Percentiles rank a stretch among this genome's conserved stretches.
Evolutionary conservation across 345 rosid species (phyloP).

Genomic region (Murraya paniculata): DNA sequence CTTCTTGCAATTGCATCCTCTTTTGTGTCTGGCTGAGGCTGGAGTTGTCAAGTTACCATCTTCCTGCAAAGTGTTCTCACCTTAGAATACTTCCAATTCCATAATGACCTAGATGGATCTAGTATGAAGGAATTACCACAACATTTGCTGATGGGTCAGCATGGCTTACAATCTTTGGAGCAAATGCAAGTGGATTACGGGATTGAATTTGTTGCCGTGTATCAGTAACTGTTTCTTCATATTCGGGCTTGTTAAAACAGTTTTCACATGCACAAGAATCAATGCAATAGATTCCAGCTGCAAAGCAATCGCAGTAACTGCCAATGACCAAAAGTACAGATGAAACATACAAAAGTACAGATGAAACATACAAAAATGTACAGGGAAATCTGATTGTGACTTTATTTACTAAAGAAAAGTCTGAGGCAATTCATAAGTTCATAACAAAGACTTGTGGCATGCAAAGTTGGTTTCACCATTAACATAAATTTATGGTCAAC

Average conservation of each 20-base stretch:
- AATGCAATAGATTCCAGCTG: constrained; percentile 34
- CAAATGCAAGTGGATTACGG: constrained; percentile 49
- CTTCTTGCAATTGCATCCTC: constrained; percentile 53
- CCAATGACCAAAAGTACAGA: constrained; percentile 15
- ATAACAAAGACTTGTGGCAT: neutral
- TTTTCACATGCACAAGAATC: constrained; percentile 36
- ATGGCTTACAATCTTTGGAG: constrained; percentile 34
- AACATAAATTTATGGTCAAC: neutral
- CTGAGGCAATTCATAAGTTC: neutral
- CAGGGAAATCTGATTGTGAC: neutral
- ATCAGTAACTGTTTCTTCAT: constrained; percentile 37
- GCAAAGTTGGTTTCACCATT: neutral
- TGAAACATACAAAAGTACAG: constrained; percentile 2
- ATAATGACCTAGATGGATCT: neutral
- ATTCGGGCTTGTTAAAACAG: constrained; percentile 40
- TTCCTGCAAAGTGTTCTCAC: constrained; percentile 25
- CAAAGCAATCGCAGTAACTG: constrained; percentile 53
- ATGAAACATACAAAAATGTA: neutral
- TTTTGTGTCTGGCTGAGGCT: constrained; percentile 42
- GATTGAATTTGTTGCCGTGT: constrained; percentile 28
- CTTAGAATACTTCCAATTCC: constrained; percentile 1
- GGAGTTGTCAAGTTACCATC: constrained; percentile 25
- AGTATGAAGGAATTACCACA: constrained; percentile 17
- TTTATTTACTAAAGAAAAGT: neutral
- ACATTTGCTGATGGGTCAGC: constrained; percentile 20